Conservation (phyloP, 192 early-diverging fungal species). For the Dissophora globulifera region DNA sequence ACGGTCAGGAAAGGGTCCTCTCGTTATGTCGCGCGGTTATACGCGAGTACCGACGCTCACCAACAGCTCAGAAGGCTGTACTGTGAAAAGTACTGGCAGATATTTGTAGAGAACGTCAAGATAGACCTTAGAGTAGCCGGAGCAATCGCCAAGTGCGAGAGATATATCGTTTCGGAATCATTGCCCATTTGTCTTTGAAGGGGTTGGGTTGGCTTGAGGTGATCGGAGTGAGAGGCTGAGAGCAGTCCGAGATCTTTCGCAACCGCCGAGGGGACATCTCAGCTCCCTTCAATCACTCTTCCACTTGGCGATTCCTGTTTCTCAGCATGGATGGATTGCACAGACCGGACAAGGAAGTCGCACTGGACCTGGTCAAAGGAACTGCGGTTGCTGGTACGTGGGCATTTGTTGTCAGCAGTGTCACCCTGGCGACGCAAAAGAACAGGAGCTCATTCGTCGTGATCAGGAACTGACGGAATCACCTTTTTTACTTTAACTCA, state of each 20-base stretch:
- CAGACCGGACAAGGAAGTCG: slow-evolving; percentile 26
- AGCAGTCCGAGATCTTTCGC: no score
- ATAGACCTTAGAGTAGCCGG: no score
- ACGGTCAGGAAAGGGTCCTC: slow-evolving; percentile 4
- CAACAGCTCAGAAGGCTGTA: no score
- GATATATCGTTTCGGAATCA: no score
- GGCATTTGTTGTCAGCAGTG: background rate
- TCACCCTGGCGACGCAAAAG: background rate
- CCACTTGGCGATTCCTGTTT: background rate
- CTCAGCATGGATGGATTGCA: slow-evolving; percentile 19
- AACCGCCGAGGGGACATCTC: no score
- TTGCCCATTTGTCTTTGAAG: no score
- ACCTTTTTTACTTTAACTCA: background rate
- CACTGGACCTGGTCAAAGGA: slow-evolving; percentile 41
- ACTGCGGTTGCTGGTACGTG: slow-evolving; percentile 29
- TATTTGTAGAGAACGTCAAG: no score
- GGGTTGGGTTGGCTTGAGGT: no score
- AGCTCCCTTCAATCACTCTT: background rate
- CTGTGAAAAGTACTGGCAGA: no score
- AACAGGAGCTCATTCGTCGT: background rate
- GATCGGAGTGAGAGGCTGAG: no score
- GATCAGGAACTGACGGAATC: background rate
- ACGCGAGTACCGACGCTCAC: background rate
- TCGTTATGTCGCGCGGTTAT: slow-evolving; percentile 8
- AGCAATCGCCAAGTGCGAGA: no score